A percentile compares a stretch with the other conserved stretches of the same genome.
Evolutionary conservation across 176 grass and related monocot genomes (phyloP).

Genomic region (Stipa capillata): DNA sequence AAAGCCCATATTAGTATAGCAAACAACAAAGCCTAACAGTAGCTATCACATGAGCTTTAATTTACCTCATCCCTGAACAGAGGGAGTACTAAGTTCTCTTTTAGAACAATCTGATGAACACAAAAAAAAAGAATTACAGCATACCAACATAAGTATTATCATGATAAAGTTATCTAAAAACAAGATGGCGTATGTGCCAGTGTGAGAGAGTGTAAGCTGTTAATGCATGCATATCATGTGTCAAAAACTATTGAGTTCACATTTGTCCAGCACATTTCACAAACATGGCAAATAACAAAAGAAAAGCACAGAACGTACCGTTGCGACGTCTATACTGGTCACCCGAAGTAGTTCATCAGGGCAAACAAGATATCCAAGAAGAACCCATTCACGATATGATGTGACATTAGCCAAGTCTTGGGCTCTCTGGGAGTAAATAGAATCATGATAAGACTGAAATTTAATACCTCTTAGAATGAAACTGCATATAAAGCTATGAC

Average conservation of each 20-base stretch:
- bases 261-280: background rate
- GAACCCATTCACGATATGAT: conserved; percentile 94
- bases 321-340: conserved; percentile 95
- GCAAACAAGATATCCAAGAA: conserved; percentile 95
- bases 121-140: conserved; percentile 14
- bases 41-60: conserved; percentile 4
- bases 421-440: conserved; percentile 70
- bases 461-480: background rate
- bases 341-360: conserved; percentile 97
- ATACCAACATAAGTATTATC: conserved; percentile 13
- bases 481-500: background rate
- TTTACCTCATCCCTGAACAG: conserved; percentile 97
- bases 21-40: conserved; percentile 17
- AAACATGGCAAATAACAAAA: conserved; percentile 10
- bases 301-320: conserved; percentile 39
- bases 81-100: conserved; percentile 88
- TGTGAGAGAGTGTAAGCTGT: background rate
- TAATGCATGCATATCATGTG: background rate
- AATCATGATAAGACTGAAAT: background rate
- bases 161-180: conserved; percentile 11
- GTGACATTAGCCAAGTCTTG: conserved; percentile 99
- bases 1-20: conserved; percentile 17
- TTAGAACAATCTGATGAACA: conserved; percentile 82
- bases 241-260: background rate
- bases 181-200: background rate